Percentiles rank a stretch among this genome's conserved stretches.
phyloP scores from a whole-genome alignment of 179 eudicot species.

The Sideroxylon spinosum region DNA sequence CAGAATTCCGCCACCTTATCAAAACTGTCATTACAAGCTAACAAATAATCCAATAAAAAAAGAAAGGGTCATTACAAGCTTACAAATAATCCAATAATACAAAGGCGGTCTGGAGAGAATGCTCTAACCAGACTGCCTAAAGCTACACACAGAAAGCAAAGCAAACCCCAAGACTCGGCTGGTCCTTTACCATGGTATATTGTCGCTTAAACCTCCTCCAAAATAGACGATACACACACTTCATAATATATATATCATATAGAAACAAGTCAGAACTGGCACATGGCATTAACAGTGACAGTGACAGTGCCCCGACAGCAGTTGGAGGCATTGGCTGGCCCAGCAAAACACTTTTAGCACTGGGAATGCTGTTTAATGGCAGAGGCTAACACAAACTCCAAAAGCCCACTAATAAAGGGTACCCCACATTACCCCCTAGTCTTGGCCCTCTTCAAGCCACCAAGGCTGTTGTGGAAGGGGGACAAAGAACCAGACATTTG shows the following conservation, averaged over 20 bases:
- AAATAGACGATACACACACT: conserved; percentile 23
- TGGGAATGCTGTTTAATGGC: conserved; percentile 25
- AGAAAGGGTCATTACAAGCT: conserved; percentile 14
- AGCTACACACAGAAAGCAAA: conserved; percentile 19
- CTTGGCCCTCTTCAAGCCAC: conserved; percentile 98
- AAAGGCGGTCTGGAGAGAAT: conserved; percentile 14
- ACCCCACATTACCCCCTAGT: conserved; percentile 58
- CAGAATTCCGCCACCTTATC: conserved; percentile 14
- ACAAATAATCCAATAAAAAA: conserved; percentile 23
- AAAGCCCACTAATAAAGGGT: conserved; percentile 18
- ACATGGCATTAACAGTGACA: conserved; percentile 12
- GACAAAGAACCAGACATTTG: conserved; percentile 93
- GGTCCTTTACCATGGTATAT: conserved; percentile 18
- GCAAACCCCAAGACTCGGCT: conserved; percentile 11
- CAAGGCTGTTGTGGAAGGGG: conserved; percentile 91
- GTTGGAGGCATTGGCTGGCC: conserved; percentile 38
- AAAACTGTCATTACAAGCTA: conserved; percentile 23
- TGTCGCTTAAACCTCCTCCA: conserved; percentile 20
- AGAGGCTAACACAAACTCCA: conserved; percentile 26
- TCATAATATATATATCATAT: conserved; percentile 26
- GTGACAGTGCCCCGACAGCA: conserved; percentile 61
- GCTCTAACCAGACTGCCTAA: conserved; percentile 20
- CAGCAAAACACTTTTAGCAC: conserved; percentile 29
- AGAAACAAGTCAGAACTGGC: conserved; percentile 41
- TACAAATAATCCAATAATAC: conserved; percentile 22